These are phyloP conservation scores for Sophora flavescens DNA, from an alignment of 306 rosid genomes.

Conservation along the genomic window DNA sequence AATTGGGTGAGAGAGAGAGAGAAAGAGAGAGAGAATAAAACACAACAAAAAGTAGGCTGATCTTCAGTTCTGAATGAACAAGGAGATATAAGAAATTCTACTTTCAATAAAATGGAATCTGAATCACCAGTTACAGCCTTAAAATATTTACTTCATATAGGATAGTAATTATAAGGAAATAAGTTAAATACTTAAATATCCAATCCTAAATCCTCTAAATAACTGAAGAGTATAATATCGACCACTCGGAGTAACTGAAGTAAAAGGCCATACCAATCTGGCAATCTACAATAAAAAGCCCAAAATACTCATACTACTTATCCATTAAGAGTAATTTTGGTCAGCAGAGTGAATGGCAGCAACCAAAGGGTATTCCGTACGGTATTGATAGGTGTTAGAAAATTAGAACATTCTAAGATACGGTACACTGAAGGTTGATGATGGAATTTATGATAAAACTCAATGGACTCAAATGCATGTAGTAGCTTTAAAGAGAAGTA, in stretches of 20 bases:
- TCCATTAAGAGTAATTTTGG: not conserved
- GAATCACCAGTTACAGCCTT: not conserved
- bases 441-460: constrained; percentile 9
- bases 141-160: not conserved
- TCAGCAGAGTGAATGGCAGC: not conserved
- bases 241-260: not conserved
- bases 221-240: not conserved
- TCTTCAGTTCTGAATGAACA: constrained; percentile 12
- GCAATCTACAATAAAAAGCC: constrained; percentile 1
- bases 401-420: no score
- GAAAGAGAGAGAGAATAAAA: constrained; percentile 9
- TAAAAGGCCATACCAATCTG: not conserved
- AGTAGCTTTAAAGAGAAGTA: not conserved
- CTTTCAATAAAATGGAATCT: constrained; percentile 9
- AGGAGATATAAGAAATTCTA: constrained; percentile 19
- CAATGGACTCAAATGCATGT: constrained; percentile 4
- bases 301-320: not conserved
- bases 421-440: no score
- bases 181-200: not conserved
- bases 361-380: not conserved
- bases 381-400: no score
- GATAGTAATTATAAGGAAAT: not conserved
- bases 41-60: constrained; percentile 13
- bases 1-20: not conserved
- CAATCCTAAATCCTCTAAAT: not conserved